Base-by-base conservation (phyloP, 2,329 filamentous ascomycete genomes). In the Hymenoscyphus occultus region DNA sequence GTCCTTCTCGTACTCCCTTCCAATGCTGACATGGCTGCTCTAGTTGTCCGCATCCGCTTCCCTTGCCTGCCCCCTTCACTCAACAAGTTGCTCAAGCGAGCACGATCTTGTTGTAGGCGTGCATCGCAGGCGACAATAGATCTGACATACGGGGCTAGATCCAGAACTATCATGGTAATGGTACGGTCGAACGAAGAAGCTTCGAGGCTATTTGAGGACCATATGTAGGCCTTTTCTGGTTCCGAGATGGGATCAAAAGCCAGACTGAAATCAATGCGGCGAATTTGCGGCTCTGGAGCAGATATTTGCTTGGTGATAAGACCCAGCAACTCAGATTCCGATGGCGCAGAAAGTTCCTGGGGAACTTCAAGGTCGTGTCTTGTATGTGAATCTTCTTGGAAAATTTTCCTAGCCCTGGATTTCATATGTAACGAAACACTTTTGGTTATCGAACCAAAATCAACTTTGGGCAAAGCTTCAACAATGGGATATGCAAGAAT, bases 101-200 rank as follows among this genome's bases (percentile, higher is more conserved):
- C 75, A 12, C 92, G 85, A 68, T 92, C 86, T 67, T 86, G 81
- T 72, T 92, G 89, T 1, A 95, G 83, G 0, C 82, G 82, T 22
- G 86, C 80, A 71, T 98, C 94, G 73, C 89, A 90, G 0, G 87
- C 82, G 1, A 94, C 87, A 66, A 99, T 98, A 45, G 84, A 83
- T 12, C 96, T 90, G n/a, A 98, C 85, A 75, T 92, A 98, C 0
- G 96, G 95, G 0, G 93, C 93, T 1, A 98, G 81, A 68, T 99
- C 95, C 13, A 89, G 79, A 0, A 85, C 83, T 39, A 97, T 86
- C 22, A 88, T 80, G 0, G 77, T 76, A 71, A 90, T 79, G 0
- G 87, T 86, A 56, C 90, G 86, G 71, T 97, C 92, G 69, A 97
- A 92, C 0, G 90, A 86, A 0, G 91, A 93, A 0, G 90, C 82